Evolutionary conservation across 73 alveolate genomes (phyloP).

Genomic region (Breviolum minutum): DNA sequence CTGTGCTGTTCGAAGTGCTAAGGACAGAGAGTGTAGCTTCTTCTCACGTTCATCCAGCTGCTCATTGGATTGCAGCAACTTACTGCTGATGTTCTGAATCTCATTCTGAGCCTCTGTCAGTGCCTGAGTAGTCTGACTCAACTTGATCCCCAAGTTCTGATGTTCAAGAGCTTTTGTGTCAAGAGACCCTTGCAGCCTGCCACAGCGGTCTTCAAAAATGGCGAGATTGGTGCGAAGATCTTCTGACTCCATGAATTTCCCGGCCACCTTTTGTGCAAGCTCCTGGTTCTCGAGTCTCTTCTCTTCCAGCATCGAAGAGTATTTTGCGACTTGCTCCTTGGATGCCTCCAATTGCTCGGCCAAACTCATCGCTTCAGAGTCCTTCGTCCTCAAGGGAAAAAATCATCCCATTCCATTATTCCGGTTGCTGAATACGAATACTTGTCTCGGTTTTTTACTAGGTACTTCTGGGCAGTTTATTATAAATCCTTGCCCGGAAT

Average conservation of each 20-base stretch:
- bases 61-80: background rate
- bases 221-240: slow-evolving; percentile 40
- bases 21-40: background rate
- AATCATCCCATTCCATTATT: background rate
- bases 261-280: background rate
- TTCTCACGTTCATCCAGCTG: slow-evolving; percentile 35
- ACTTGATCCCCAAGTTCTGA: background rate
- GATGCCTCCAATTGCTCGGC: slow-evolving; percentile 36
- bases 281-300: background rate
- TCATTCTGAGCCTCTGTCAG: background rate
- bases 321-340: slow-evolving; percentile 1
- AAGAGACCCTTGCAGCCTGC: background rate
- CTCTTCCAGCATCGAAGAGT: slow-evolving; percentile 15
- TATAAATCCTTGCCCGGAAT: no score
- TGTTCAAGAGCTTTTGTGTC: background rate
- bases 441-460: background rate
- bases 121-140: slow-evolving; percentile 18
- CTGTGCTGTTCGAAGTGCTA: slow-evolving; percentile 27
- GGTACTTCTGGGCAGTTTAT: no score
- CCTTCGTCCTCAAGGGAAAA: background rate
- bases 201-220: background rate
- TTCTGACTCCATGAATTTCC: background rate
- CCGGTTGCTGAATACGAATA: no score
- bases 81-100: background rate
- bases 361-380: slow-evolving; percentile 22